Evolutionary conservation across 345 rosid genomes (phyloP), one percentile per base, ranked within the genome.

Genomic region (Hibiscus syriacus): DNA sequence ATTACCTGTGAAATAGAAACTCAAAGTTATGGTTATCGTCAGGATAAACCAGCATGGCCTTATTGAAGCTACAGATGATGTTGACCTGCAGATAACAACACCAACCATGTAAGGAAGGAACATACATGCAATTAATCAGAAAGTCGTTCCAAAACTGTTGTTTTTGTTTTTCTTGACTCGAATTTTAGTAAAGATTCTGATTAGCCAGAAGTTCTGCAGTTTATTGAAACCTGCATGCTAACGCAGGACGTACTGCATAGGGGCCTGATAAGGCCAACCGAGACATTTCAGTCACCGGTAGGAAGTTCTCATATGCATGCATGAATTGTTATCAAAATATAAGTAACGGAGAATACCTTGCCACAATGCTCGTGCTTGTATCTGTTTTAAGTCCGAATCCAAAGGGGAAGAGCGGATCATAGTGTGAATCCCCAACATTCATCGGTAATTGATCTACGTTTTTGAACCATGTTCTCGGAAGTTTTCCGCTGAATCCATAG

Each of bases 381-480:
- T 86, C 84, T 1, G 96, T 90, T 79, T 84, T 82, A 49, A 94
- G 88, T 76, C 97, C 99, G 72, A 75, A 80, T 20, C 87, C 96
- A 45, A 83, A 83, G 63, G 97, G 86, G 73, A 86, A 94, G 38
- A 91, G 89, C 0, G 99, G 97, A 32, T 91, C 92, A 57, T 91
- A 91, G 72, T 89, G 80, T 58, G 76, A 29, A 70, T 94, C 97
- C 67, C 87, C 95, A 68, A 80, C 78, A 75, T 79, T 89, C 97
- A 94, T 94, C 1, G 99, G 99, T 73, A 94, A 80, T 76, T 91
- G 99, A 74, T 90, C 94, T 39, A 82, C 90, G 20, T 79, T 78
- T 75, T 74, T 94, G 70, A 94, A 91, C 99, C 99, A 91, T 43
- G 97, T 91, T 48, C 83, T 80, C 14, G 97, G 76, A 72, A 94